Conservation (phyloP, 2,329 filamentous ascomycete species). For the Neofusicoccum kwambonambiense region DNA sequence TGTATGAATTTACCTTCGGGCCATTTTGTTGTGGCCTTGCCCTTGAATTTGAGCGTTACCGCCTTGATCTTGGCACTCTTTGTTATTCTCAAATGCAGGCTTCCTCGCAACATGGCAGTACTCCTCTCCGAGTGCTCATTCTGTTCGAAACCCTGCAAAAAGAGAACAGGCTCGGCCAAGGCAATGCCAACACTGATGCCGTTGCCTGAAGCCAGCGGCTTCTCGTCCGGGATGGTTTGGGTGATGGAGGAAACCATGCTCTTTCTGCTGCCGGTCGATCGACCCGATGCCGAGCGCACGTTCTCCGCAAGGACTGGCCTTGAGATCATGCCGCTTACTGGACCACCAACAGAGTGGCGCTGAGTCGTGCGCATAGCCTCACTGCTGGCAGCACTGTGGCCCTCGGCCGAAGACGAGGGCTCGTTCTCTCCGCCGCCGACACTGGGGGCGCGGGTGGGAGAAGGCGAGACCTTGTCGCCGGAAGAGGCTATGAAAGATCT, state of each 20-base stretch:
- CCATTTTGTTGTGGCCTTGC: conserved; percentile 88
- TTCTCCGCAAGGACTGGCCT: conserved; percentile 44
- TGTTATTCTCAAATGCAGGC: conserved; percentile 74
- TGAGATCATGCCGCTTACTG: conserved; percentile 38
- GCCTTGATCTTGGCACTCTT: conserved; percentile 94
- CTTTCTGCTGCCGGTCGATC: conserved; percentile 24
- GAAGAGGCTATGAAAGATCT: conserved; percentile 45
- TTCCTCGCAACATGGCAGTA: conserved; percentile 83
- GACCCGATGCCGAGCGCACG: conserved; percentile 36
- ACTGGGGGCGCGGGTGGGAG: conserved; percentile 27
- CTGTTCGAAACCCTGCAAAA: conserved; percentile 76
- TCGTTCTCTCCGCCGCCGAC: not conserved
- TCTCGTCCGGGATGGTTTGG: conserved; percentile 48
- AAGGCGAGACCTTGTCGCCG: conserved; percentile 24
- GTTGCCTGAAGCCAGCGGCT: conserved; percentile 76
- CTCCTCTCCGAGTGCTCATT: conserved; percentile 62
- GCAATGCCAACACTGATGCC: conserved; percentile 72
- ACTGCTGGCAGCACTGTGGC: conserved; percentile 20
- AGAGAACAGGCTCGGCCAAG: conserved; percentile 77
- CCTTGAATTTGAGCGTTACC: conserved; percentile 80
- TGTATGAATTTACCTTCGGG: conserved; percentile 64
- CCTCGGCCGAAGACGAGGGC: not conserved
- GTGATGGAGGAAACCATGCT: conserved; percentile 33
- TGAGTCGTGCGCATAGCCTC: conserved; percentile 42
- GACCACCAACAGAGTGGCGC: conserved; percentile 41